Evolutionary conservation across 139 green algal species (phyloP), one percentile per base, ranked within the genome.

Genomic region (Yamagishiella unicocca): DNA sequence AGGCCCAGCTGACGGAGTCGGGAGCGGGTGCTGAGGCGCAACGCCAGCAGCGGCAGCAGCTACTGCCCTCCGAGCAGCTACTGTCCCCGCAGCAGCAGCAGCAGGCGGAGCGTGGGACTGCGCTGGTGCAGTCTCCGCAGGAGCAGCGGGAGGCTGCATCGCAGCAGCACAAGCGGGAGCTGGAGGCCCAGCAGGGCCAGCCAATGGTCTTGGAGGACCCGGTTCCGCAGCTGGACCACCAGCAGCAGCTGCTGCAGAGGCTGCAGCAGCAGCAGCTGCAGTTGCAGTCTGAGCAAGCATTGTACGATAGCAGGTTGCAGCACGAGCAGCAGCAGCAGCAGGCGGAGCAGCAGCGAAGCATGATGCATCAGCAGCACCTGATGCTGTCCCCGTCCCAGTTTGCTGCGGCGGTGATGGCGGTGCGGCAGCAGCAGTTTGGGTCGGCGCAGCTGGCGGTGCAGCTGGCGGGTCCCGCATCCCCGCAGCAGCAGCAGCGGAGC

Each of bases 361-460:
- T 14, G 58, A 37, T 42, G 27, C 77, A 58, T 25, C 77, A 72
- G 54, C 77, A 72, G 77, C 54, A 83, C 38, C n/a, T n/a, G n/a
- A n/a, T n/a, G n/a, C n/a, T n/a, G n/a, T n/a, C n/a, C n/a, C n/a
- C n/a, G 14, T 58, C 50, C 12, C 50, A 58, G 50, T 42, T 46
- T 2, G 31, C 31, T 42, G 31, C 31, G 19, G 31, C 31, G 7
- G 66, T 46, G 17, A 35, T 35, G 38, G 25, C 40, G 12, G 70
- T 33, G 27, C 70, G 54, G 14, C 70, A 35, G 38, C 9, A 21
- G 33, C 9, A 31, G 2, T 8, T 14, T 74, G 66, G 66, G 24
- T 14, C 2, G 12, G 12, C 17, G 12, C 50, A 58, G 12, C 17
- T 58, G 50, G 50, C 12, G 12, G 50, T 12, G 12, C 50, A 58